Percentiles rank a stretch among this genome's conserved stretches.
Evolutionary conservation across 805 yeast species (phyloP).

Genomic region (Monosporozyma unispora): DNA sequence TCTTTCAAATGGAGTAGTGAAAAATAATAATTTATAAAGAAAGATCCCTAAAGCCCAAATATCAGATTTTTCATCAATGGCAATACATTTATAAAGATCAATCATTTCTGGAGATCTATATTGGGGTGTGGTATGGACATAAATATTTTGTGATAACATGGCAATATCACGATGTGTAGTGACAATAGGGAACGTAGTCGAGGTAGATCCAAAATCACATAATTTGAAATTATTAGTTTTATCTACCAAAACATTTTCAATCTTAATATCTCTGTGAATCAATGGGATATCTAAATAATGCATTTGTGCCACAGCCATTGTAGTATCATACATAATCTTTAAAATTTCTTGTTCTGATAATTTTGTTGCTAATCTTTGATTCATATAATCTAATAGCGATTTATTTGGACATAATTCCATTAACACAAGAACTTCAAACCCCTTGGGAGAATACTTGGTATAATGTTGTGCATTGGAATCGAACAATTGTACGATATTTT

Average conservation of each 20-base stretch:
- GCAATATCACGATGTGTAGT: conserved; percentile 76
- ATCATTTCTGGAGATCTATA: conserved; percentile 96
- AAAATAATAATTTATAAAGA: conserved; percentile 82
- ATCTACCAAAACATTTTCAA: conserved; percentile 86
- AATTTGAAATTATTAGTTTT: conserved; percentile 61
- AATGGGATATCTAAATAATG: conserved; percentile 62
- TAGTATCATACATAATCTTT: conserved; percentile 74
- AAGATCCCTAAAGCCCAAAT: conserved; percentile 96
- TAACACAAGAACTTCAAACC: conserved; percentile 79
- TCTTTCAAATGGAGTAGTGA: conserved; percentile 86
- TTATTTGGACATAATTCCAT: conserved; percentile 92
- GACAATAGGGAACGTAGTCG: conserved; percentile 41
- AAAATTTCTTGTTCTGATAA: conserved; percentile 69
- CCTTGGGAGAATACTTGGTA: conserved; percentile 27
- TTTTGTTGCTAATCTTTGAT: conserved; percentile 71
- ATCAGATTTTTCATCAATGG: conserved; percentile 88
- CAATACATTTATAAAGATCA: conserved; percentile 71
- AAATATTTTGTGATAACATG: conserved; percentile 71
- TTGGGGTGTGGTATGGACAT: conserved; percentile 91
- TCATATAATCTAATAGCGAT: conserved; percentile 90
- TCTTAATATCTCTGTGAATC: conserved; percentile 88
- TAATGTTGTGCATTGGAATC: conserved; percentile 56
- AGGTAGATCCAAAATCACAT: conserved; percentile 90
- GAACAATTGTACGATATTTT: conserved; percentile 56
- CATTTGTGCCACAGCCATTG: conserved; percentile 79